Conservation (phyloP, 2,329 filamentous ascomycete genomes). For the Ambrosiella cleistominuta region DNA sequence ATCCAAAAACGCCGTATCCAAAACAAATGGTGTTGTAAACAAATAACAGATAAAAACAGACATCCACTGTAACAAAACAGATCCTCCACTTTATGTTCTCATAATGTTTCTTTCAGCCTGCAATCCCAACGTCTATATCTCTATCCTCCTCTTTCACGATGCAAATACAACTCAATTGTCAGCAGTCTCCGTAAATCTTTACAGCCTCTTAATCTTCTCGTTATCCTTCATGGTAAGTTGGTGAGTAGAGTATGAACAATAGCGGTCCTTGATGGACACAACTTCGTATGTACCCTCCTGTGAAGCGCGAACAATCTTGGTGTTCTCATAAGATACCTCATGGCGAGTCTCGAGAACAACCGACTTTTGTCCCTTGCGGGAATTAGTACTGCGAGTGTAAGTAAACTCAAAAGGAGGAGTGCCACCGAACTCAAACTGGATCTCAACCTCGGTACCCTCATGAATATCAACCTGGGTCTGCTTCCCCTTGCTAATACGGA, state of each 20-base stretch:
- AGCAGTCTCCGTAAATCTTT: neutral
- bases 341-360: conserved; percentile 79
- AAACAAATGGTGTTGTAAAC: conserved; percentile 9
- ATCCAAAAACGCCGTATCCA: conserved; percentile 12
- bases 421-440: conserved; percentile 88
- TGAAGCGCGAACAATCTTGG: conserved; percentile 64
- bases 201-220: conserved; percentile 17
- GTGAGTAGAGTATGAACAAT: conserved; percentile 71
- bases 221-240: conserved; percentile 34
- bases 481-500: conserved; percentile 71
- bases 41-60: conserved; percentile 5
- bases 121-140: neutral
- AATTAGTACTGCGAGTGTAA: conserved; percentile 80
- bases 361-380: conserved; percentile 58
- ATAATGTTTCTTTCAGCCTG: neutral
- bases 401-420: conserved; percentile 96
- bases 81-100: neutral
- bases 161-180: neutral
- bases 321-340: conserved; percentile 66
- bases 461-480: conserved; percentile 81
- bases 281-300: conserved; percentile 97
- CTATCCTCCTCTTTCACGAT: neutral
- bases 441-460: conserved; percentile 85
- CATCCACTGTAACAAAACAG: neutral
- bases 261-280: conserved; percentile 84